Percentiles rank a stretch among this genome's conserved stretches.
Conservation (phyloP, 225 moss, liverwort and hornwort genomes). For the Marchantia polymorpha region DNA sequence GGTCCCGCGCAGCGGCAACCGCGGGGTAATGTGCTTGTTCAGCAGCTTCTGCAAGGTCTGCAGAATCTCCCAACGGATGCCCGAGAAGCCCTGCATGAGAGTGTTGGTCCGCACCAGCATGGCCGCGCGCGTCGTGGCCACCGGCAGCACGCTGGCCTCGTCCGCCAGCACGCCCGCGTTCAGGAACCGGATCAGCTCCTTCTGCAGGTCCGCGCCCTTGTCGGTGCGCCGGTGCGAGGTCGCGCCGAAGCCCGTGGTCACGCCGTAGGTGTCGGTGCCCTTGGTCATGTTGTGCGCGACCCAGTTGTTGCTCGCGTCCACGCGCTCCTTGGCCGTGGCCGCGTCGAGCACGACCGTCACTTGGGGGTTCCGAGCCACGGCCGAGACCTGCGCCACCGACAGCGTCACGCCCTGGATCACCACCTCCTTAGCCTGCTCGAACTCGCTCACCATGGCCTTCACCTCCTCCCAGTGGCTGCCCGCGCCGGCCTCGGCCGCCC, state of each 20-base stretch:
- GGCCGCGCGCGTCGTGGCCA: slow-evolving; percentile 21
- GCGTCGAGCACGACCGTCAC: slow-evolving; percentile 28
- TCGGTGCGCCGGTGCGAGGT: slow-evolving; percentile 34
- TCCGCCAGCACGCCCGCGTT: slow-evolving; percentile 28
- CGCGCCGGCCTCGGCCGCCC: slow-evolving; percentile 8
- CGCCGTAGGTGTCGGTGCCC: slow-evolving; percentile 34
- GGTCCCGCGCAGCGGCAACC: slow-evolving; percentile 21
- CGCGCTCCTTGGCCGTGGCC: slow-evolving; percentile 22
- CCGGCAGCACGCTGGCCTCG: slow-evolving; percentile 14
- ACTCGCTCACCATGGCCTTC: slow-evolving; percentile 28
- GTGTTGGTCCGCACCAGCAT: slow-evolving; percentile 33
- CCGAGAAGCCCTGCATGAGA: slow-evolving; percentile 33
- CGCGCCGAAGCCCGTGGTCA: slow-evolving; percentile 36
- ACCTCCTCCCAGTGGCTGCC: slow-evolving; percentile 37
- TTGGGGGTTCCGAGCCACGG: slow-evolving; percentile 23
- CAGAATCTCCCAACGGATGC: slow-evolving; percentile 32
- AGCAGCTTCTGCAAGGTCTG: slow-evolving; percentile 29
- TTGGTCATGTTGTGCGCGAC: slow-evolving; percentile 29
- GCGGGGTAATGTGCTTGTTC: slow-evolving; percentile 26
- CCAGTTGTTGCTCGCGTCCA: slow-evolving; percentile 40
- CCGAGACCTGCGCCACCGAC: slow-evolving; percentile 20
- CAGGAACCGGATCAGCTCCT: slow-evolving; percentile 31
- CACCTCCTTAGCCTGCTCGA: slow-evolving; percentile 28
- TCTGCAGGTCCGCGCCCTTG: slow-evolving; percentile 26
- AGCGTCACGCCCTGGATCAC: slow-evolving; percentile 31